Evolutionary conservation across 805 yeast species (phyloP), one percentile per base, ranked within the genome.

Genomic region (Candida berthetii): DNA sequence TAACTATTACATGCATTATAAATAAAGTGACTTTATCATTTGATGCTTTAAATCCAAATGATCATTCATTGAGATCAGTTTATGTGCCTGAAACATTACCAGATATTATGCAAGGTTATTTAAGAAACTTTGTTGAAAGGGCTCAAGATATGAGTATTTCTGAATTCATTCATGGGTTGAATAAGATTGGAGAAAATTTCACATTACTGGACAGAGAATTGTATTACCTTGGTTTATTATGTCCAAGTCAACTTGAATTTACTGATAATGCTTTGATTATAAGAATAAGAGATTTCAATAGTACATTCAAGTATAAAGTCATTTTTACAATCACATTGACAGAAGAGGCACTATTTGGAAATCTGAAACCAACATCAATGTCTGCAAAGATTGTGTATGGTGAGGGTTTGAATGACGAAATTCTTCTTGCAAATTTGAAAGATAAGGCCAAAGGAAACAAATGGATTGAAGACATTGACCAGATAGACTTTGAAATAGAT

Each of bases 311-410:
- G 31, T 53, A 50, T 38, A 54, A 54, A 28, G 49, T 47, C 1
- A 32, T 33, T 2, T 29, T 52, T 4, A 33, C 27, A 27, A 31
- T 54, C 15, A 28, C 18, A 3, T 35, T 54, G 6, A 37, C 38
- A 19, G 46, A 54, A 28, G 25, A 24, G 1, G 38, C 45, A 11
- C 38, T 54, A 13, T 43, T 44, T 25, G 33, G 35, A 10, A 16
- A 18, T 2, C 31, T 34, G 16, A 35, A 18, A 7, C 48, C 48
- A 2, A 27, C 22, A 1, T 18, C 37, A 1, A 35, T 42, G 6
- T 27, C 40, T 4, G 47, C 39, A 6, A 19, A 35, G 17, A 9
- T 52, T 18, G 22, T 47, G 0, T 55, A 53, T 42, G 60, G 58
- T 0, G 20, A 36, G 11, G 35, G 22, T 13, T 24, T 49, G 15